Base-by-base conservation (phyloP, 2,329 filamentous ascomycete genomes). In the Exophiala spinifera region DNA sequence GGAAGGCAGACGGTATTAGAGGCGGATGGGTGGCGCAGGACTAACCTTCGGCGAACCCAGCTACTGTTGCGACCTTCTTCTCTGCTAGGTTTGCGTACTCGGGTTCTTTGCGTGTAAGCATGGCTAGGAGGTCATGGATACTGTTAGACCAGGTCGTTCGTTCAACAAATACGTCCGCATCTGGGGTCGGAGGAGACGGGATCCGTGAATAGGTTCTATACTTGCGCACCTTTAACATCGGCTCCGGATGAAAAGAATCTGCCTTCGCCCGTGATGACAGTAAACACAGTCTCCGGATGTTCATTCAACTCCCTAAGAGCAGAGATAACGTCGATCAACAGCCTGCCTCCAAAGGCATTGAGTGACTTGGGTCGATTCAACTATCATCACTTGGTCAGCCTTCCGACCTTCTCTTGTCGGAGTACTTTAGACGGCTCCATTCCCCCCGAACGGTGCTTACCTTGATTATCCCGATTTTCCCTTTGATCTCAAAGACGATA, bases 201-300 rank as follows among this genome's bases (percentile, higher is more conserved):
- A n/a, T n/a, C n/a, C n/a, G n/a, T n/a, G 28, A 31, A 31, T 31
- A 10, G 28, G 28, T 10, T 31, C 3, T 31, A 10, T 31, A 11
- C 7, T 31, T 23, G 28, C 51, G 23, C 58, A 66, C 72, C 70
- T 61, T 69, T 72, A 1, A 79, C 72, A 67, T 79, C 76, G 15
- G 76, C 76, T 15, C 76, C 76, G 0, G 76, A 73, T 17, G 72
- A 76, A 61, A 79, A 79, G 64, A 78, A 79, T 10, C 76, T 66
- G 1, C 76, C 76, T 59, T 77, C 75, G 15, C 76, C 76, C 1
- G 76, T 79, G 10, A 79, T 57, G 1, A 79, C 76, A 1, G 76
- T 79, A 61, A 79, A 78, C 13, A 78, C 64, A 4, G 76, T 79
- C 36, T 74, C 70, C 2, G 76, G 75, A 57, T 79, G 69, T 31